Percentiles rank a stretch among this genome's conserved stretches.
These are phyloP conservation scores for Aspergillus cristatus DNA, from an alignment of 495 filamentous ascomycete species.

Conservation along the genomic window DNA sequence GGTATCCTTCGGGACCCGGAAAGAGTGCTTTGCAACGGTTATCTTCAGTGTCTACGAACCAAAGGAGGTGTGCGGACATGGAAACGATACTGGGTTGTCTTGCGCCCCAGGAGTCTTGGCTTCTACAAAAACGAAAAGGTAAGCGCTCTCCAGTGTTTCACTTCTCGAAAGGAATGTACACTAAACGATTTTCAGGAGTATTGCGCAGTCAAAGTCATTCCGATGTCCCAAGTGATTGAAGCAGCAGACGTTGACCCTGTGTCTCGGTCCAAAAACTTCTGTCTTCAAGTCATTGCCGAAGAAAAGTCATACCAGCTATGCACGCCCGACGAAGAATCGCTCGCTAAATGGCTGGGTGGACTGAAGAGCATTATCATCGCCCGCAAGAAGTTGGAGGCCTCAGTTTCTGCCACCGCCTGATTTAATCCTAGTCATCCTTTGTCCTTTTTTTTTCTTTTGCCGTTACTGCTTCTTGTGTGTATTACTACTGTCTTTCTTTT, in stretches of 20 bases:
- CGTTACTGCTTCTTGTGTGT: neutral
- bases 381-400: slow-evolving; percentile 42
- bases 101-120: slow-evolving; percentile 78
- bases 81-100: slow-evolving; percentile 89
- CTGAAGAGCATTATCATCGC: slow-evolving; percentile 72
- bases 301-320: slow-evolving; percentile 89
- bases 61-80: slow-evolving; percentile 86
- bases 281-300: slow-evolving; percentile 89
- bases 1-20: slow-evolving; percentile 53
- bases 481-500: slow-evolving; percentile 17
- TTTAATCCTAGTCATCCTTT: neutral
- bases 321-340: slow-evolving; percentile 67
- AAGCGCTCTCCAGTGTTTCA: slow-evolving; percentile 4
- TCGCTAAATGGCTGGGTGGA: slow-evolving; percentile 79
- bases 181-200: slow-evolving; percentile 51
- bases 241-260: slow-evolving; percentile 87
- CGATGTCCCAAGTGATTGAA: slow-evolving; percentile 72
- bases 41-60: slow-evolving; percentile 75
- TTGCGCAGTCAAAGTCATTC: slow-evolving; percentile 72
- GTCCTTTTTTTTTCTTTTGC: slow-evolving; percentile 3
- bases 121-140: slow-evolving; percentile 86
- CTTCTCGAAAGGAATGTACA: neutral
- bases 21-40: slow-evolving; percentile 84
- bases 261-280: slow-evolving; percentile 73
- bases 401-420: slow-evolving; percentile 2